Base-by-base conservation (phyloP, 345 rosid species). In the Triadica sebifera region DNA sequence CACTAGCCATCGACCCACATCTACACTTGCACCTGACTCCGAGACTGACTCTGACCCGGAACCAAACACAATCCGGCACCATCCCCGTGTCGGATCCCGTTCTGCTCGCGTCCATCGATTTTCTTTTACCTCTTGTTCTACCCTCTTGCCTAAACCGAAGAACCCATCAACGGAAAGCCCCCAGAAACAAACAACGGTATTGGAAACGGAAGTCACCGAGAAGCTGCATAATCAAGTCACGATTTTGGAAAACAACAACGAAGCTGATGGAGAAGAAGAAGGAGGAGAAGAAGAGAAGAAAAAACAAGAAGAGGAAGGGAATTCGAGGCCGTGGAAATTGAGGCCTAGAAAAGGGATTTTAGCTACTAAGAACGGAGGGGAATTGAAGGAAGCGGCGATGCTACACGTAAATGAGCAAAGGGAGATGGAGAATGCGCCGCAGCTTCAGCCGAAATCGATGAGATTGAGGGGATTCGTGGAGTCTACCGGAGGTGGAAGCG, bases 281-380 rank as follows among this genome's bases (percentile, higher is more conserved):
- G 82, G 51, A 5, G 84, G 75, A 11, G 81, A 70, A 11, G 56
- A 37, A 5, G 53, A 45, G 50, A 65, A 59, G 12, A 59, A 60
- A 47, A 46, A 29, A 29, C 34, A 46, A 47, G 56, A 56, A 39
- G 75, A 49, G 13, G 77, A 45, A 12, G 71, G 50, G n/a, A 49
- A 24, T n/a, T 71, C 34, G 66, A 84, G 86, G 85, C 87, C 87
- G 46, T 89, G 97, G 97, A 94, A 94, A 76, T 85, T 94, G 65
- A 82, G 98, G 78, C 96, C 96, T 45, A 89, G 98, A 74, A 83
- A 69, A 79, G 74, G 59, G 20, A 45, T 20, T 46, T 25, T 24
- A 9, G 22, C 59, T 16, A 22, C 71, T 59, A 65, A 24, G 37
- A 53, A 17, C 19, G 79, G 70, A 64, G 77, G 75, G 34, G 51